Base-by-base conservation (phyloP, 345 rosid genomes). In the Pseudoturritis turrita region DNA sequence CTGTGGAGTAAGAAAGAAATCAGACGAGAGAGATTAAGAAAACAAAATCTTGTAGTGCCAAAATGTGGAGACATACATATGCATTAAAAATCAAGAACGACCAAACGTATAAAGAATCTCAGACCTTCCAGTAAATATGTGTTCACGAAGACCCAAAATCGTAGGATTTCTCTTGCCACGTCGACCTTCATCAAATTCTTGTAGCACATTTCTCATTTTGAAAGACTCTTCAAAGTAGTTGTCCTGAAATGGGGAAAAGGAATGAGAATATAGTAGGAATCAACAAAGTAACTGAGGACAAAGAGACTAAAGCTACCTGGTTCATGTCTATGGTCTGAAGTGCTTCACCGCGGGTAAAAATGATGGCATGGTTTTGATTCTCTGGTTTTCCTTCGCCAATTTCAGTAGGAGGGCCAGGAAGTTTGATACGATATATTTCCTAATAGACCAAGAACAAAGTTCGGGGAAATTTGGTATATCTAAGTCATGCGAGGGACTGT, bases 371-470 rank as follows among this genome's bases (percentile, higher is more conserved):
- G 71, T 96, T 96, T 83, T 96, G 97, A 76, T 96, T 96, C 83
- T 96, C 99, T 3, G 99, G 98, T 81, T 96, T 96, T 64, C 96
- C 97, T 87, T 96, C 99, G 10, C 98, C 99, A 25, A 92, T 87
- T n/a, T 83, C 92, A 14, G 92, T 84, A 11, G 96, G 96, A 60
- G 87, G 86, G 54, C 99, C 99, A 14, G 99, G 99, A 73, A 96
- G 97, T 82, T 84, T 96, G 83, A 96, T 81, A 55, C 98, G 89
- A 77, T 96, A 96, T 77, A 92, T 88, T 88, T 96, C 98, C 99
- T 95, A 72, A 18, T 44, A 78, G 62, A 63, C 7, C 47, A 63
- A 62, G 45, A 70, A 22, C 51, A 53, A 44, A n/a, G 18, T 60
- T 75, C 63, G 51, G 47, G 19, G 39, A 2, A 44, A 8, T 35